Evolutionary conservation across 768 basidiomycete genomes (phyloP).

Genomic region (Termitomyces sp.): DNA sequence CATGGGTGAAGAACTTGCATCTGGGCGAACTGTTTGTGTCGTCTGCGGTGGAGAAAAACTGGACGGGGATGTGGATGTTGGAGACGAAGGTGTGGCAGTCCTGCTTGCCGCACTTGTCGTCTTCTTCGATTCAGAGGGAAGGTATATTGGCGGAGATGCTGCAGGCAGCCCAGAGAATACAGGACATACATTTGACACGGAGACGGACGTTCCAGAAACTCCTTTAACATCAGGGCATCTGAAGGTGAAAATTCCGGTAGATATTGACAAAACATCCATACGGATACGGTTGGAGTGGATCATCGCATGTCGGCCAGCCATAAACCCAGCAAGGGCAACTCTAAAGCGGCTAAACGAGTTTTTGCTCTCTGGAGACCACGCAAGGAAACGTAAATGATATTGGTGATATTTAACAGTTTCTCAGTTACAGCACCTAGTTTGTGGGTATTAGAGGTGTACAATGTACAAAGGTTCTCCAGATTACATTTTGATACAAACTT

Average conservation of each 20-base stretch:
- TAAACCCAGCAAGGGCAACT: conserved; percentile 80
- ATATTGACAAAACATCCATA: conserved; percentile 53
- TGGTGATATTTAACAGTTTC: neutral
- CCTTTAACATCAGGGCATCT: neutral
- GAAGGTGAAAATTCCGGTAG: neutral
- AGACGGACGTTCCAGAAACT: neutral
- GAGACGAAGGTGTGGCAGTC: conserved; percentile 10
- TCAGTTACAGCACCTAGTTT: neutral
- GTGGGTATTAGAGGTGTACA: neutral
- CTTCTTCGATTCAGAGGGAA: conserved; percentile 6
- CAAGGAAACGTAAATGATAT: neutral
- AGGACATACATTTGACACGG: neutral
- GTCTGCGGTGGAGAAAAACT: conserved; percentile 4
- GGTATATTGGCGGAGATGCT: neutral
- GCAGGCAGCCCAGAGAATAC: neutral
- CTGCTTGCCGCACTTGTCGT: conserved; percentile 8
- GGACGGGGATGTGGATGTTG: neutral
- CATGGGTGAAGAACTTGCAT: conserved; percentile 5
- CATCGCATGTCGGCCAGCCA: conserved; percentile 63
- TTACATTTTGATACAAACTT: neutral
- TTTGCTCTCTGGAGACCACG: conserved; percentile 32
- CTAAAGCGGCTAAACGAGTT: conserved; percentile 77
- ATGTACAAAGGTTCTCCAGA: neutral
- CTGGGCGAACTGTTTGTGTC: conserved; percentile 3
- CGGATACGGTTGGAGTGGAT: conserved; percentile 82